phyloP scores from a whole-genome alignment of 176 grass and related monocot genomes.

The Avena sativa region DNA sequence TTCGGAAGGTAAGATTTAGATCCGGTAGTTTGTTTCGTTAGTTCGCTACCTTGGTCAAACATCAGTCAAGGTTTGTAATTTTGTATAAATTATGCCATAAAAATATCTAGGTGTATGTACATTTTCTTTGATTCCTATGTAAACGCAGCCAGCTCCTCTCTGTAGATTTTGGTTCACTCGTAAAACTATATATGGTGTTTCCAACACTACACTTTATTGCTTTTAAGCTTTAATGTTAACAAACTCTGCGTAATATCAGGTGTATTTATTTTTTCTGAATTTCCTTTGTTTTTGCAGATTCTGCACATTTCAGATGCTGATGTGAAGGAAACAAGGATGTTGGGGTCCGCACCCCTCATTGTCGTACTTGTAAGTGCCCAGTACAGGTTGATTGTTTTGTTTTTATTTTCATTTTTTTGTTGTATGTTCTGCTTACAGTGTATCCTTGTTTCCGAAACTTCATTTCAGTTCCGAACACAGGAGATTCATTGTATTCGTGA shows the following conservation, averaged over 20 bases:
- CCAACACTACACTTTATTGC: constrained; percentile 31
- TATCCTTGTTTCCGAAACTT: constrained; percentile 36
- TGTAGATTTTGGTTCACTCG: constrained; percentile 11
- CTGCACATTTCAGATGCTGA: constrained; percentile 96
- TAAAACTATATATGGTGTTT: constrained; percentile 19
- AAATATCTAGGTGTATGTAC: constrained; percentile 1
- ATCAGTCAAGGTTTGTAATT: not conserved
- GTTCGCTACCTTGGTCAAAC: constrained; percentile 5
- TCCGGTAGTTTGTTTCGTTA: not conserved
- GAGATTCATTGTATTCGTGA: constrained; percentile 96
- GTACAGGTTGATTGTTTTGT: not conserved
- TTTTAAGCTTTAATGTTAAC: constrained; percentile 29
- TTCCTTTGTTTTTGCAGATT: constrained; percentile 65
- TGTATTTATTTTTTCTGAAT: not conserved
- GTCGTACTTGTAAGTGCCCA: constrained; percentile 61
- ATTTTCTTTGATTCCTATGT: constrained; percentile 5
- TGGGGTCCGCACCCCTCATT: constrained; percentile 85
- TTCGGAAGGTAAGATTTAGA: not conserved
- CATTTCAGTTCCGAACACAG: constrained; percentile 89
- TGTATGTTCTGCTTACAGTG: constrained; percentile 34
- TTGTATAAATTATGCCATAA: not conserved
- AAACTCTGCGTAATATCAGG: not conserved
- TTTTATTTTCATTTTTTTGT: not conserved
- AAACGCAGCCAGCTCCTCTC: constrained; percentile 4
- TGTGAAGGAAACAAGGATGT: constrained; percentile 93